Percentiles rank a stretch among this genome's conserved stretches.
Evolutionary conservation across 305 asterid species (phyloP).

Genomic region (Rubia peregrina): DNA sequence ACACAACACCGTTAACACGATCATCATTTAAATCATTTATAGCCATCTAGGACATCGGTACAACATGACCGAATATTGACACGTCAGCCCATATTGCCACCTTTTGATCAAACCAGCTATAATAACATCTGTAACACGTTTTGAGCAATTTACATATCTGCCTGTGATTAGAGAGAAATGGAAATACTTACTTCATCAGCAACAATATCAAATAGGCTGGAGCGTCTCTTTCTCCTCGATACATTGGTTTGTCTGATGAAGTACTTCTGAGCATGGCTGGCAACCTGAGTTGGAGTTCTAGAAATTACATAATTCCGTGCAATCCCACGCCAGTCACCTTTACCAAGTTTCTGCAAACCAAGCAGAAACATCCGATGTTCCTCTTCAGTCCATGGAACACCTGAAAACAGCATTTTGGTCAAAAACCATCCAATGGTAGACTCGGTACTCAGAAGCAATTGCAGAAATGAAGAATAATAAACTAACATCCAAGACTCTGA

Average conservation of each 20-base stretch:
- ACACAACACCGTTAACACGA: too few species aligned
- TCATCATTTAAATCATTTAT: neutral
- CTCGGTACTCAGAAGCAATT: neutral
- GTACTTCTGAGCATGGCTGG: conserved; percentile 97
- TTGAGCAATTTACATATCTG: neutral
- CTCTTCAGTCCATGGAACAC: conserved; percentile 98
- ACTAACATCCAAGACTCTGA: neutral
- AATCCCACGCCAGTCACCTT: conserved; percentile 99
- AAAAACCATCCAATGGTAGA: neutral
- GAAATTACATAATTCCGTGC: conserved; percentile 87
- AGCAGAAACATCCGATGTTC: conserved; percentile 91
- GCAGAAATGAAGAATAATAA: neutral
- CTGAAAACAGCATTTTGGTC: conserved; percentile 29
- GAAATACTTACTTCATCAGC: conserved; percentile 72
- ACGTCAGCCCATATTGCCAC: neutral
- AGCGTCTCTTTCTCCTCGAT: conserved; percentile 90
- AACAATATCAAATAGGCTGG: conserved; percentile 93
- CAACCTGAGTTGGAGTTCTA: conserved; percentile 97
- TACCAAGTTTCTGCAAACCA: conserved; percentile 94
- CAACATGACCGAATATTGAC: too few species aligned
- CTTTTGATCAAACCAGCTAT: neutral
- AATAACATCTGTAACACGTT: neutral
- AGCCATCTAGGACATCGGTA: neutral
- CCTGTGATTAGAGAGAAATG: neutral
- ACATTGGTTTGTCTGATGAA: conserved; percentile 89